Evolutionary conservation across 2,329 filamentous ascomycete genomes (phyloP), one percentile per base, ranked within the genome.

Genomic region (Saccharata proteae): DNA sequence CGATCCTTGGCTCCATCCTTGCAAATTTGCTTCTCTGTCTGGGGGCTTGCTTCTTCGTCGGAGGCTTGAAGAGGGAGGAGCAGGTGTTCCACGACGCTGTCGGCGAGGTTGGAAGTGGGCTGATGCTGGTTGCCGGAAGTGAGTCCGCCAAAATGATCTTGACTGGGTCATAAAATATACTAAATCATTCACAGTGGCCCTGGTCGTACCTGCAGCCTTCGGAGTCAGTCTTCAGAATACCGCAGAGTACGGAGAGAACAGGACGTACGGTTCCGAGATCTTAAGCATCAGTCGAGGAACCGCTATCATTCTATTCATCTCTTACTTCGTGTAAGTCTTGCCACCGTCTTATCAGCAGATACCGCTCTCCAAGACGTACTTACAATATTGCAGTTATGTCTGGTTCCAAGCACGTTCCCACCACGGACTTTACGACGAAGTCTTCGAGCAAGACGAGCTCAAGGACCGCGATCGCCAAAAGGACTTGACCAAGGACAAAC

Each of bases 1-100:
- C 84, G 16, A 86, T 92, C 34, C 59, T 92, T 0, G 83, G 84
- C 20, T 88, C 81, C 0, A 80, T 92, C 26, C 55, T 93, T 19
- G 82, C 84, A 9, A 92, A 84, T 18, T 69, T 90, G 58, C 58
- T 92, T 26, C 64, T 92, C 1, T 92, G 83, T 43, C 57, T 92
- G 16, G 84, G 84, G 0, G 48, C 77, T 31, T 90, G 82, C 51
- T 92, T 93, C 61, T 73, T 88, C 38, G 69, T 75, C 14, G 81
- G 81, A 23, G 83, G 84, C 6, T 41, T 88, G 20, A 62, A 65
- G 32, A 71, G 76, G 18, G 65, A 80, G 5, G 71, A 80, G 41
- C 71, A 84, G 42, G 64, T 62, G 11, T 90, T 92, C 48, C 77
- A 80, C 46, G 71, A 78, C 36, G 75, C 76, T 4, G 69, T 92